Evolutionary conservation across 192 early-diverging fungal genomes (phyloP).

Genomic region (Coemansia sp.): DNA sequence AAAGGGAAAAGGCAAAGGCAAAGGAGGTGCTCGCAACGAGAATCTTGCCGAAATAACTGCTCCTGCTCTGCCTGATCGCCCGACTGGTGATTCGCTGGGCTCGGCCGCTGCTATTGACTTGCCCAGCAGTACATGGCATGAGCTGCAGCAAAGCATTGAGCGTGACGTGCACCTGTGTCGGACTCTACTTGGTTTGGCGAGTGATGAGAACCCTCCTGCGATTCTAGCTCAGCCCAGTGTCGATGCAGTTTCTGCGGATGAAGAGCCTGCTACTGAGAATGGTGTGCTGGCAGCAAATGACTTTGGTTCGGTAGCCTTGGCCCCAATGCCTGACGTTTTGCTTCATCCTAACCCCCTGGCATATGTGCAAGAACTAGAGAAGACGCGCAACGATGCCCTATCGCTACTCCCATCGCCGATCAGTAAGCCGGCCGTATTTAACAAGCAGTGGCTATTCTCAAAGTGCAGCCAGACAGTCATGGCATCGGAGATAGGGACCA

Average conservation of each 20-base stretch:
- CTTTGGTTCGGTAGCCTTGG: not conserved
- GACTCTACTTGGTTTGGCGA: constrained; percentile 10
- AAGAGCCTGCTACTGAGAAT: not conserved
- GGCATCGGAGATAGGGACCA: constrained; percentile 10
- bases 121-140: constrained; percentile 2
- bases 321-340: constrained; percentile 34
- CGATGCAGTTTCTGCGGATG: not conserved
- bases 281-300: not conserved
- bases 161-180: constrained; percentile 22
- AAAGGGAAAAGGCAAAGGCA: constrained; percentile 30
- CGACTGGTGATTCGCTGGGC: not conserved
- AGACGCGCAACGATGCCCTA: not conserved
- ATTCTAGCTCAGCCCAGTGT: not conserved
- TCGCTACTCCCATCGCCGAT: not conserved
- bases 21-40: constrained; percentile 2
- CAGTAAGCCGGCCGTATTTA: not conserved
- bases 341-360: constrained; percentile 24
- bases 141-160: constrained; percentile 26
- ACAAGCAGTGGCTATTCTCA: constrained; percentile 30
- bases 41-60: not conserved
- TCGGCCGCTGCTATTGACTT: not conserved
- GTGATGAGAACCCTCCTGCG: not conserved
- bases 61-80: not conserved
- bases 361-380: constrained; percentile 26
- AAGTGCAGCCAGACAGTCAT: constrained; percentile 15